These are phyloP conservation scores for Hygrocybe coccinea DNA, from an alignment of 768 basidiomycete genomes.

Conservation along the genomic window DNA sequence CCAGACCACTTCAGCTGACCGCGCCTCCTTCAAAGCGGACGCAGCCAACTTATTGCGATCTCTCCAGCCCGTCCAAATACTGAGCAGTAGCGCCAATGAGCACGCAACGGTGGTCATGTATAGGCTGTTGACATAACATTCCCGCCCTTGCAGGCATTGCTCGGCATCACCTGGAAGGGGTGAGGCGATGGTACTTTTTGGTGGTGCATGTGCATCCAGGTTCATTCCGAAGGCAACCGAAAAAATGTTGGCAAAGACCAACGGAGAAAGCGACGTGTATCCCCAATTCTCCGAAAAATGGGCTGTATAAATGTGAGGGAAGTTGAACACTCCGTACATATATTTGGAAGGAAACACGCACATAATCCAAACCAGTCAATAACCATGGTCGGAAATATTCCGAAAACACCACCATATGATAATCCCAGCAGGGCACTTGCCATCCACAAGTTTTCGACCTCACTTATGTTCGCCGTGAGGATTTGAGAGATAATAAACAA, in stretches of 20 bases:
- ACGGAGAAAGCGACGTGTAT: conserved; percentile 64
- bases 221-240: conserved; percentile 80
- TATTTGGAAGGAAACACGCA: conserved; percentile 34
- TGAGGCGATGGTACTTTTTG: background rate
- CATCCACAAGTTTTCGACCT: conserved; percentile 63
- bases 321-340: background rate
- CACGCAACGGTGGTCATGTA: conserved; percentile 49
- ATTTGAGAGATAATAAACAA: conserved; percentile 73
- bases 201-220: conserved; percentile 62
- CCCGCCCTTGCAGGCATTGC: conserved; percentile 52
- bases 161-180: conserved; percentile 19
- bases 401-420: conserved; percentile 70
- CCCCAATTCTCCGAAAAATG: conserved; percentile 89
- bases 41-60: conserved; percentile 35
- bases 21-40: background rate
- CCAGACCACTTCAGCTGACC: background rate
- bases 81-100: conserved; percentile 41
- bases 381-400: conserved; percentile 66
- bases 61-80: conserved; percentile 48
- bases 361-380: conserved; percentile 89
- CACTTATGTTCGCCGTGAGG: conserved; percentile 48
- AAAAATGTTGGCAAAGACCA: conserved; percentile 77
- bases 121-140: conserved; percentile 58
- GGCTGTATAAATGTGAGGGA: conserved; percentile 30
- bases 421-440: conserved; percentile 54